Base-by-base conservation (phyloP, 768 basidiomycete species). In the Pleurotus sapidus region DNA sequence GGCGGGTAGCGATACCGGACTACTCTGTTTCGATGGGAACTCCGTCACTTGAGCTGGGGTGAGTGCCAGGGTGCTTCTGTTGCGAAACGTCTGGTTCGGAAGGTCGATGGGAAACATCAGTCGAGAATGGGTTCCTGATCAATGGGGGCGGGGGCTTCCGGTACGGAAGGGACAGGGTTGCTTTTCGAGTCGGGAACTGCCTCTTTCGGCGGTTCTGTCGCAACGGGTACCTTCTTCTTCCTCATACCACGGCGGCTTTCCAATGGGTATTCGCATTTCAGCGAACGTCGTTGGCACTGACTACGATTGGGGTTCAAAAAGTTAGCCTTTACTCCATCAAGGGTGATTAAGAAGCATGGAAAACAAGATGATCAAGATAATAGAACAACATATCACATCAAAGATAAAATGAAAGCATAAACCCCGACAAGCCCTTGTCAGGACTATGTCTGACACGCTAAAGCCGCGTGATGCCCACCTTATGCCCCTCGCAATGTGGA, bases 171-270 rank as follows among this genome's bases (percentile, higher is more conserved):
- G 11, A 45, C 6, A 45, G 42, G 60, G 58, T 64, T 63, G 25
- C 45, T 57, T 58, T 59, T 64, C 14, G 63, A 57, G n/a, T 60
- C 46, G 25, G 59, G 65, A 38, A 57, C 59, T 57, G 70, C 71
- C 14, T 64, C 59, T 25, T 61, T 63, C 37, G 62, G 61, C 7
- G 61, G 49, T 54, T 65, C 63, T 54, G 61, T 55, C 57, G 57
- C 47, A 14, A n/a, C 45, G 5, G 42, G 62, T 48, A 54, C 59
- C 59, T 77, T 80, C 66, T 78, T 81, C 69, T 78, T 82, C 50
- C 85, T 77, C 78, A 87, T 83, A 8, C 89, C 89, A 15, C 89
- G 78, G 37, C 86, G 77, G 63, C 87, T 89, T 68, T 87, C 86
- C 5, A 75, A 69, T 0, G 89, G 89, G 62, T 88, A 90, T 64